A percentile compares a stretch with the other conserved stretches of the same genome.
These are phyloP conservation scores for Hypomontagnella submonticulosa DNA, from an alignment of 495 filamentous ascomycete genomes.

Conservation along the genomic window DNA sequence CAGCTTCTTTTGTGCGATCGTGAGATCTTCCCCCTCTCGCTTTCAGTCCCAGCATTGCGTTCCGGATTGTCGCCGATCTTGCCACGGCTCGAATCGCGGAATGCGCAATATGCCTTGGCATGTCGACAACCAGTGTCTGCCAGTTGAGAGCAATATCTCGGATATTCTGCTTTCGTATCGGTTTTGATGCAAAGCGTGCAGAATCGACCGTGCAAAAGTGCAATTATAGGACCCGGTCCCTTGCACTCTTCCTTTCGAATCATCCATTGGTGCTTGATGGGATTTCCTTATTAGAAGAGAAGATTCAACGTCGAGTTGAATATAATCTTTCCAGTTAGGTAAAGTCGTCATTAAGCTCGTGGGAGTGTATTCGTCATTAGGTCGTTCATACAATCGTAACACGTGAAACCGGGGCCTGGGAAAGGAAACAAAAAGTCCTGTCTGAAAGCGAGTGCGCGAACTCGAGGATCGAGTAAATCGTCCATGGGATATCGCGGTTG, in stretches of 20 bases:
- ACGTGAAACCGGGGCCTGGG: conserved; percentile 52
- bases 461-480: conserved; percentile 35
- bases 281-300: conserved; percentile 44
- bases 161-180: conserved; percentile 46
- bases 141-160: conserved; percentile 49
- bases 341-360: conserved; percentile 50
- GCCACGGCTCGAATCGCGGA: conserved; percentile 42
- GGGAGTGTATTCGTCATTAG: conserved; percentile 53
- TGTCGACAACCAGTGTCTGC: conserved; percentile 62
- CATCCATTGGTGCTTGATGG: conserved; percentile 42
- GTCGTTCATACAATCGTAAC: conserved; percentile 60
- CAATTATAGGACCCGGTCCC: conserved; percentile 41
- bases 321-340: conserved; percentile 39
- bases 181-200: conserved; percentile 48
- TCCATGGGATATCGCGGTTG: conserved; percentile 35
- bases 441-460: conserved; percentile 48
- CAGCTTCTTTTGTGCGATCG: conserved; percentile 45
- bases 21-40: conserved; percentile 47
- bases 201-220: conserved; percentile 47
- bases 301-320: conserved; percentile 55
- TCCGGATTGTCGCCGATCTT: conserved; percentile 44
- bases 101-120: conserved; percentile 48
- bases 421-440: conserved; percentile 32
- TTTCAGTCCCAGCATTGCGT: conserved; percentile 42
- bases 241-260: conserved; percentile 44